phyloP scores from a whole-genome alignment of 2,329 filamentous ascomycete genomes.

The Neofusicoccum sp. region DNA sequence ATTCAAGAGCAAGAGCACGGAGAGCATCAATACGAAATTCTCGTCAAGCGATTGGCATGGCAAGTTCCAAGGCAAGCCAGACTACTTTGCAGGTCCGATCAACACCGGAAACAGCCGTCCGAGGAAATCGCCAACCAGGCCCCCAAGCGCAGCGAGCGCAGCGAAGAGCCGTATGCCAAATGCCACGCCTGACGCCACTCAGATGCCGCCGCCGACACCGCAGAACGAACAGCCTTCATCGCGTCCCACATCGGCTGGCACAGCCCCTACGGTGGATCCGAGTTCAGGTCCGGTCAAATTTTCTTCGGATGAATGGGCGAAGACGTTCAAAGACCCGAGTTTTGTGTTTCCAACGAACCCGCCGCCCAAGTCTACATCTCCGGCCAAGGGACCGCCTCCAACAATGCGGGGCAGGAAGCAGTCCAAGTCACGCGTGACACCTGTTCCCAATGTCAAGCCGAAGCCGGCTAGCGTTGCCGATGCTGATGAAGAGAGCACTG shows the following conservation, averaged over 20 bases:
- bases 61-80: conserved; percentile 42
- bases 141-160: conserved; percentile 14
- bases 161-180: conserved; percentile 32
- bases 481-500: conserved; percentile 1
- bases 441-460: conserved; percentile 1
- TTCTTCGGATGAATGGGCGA: conserved; percentile 42
- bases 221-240: conserved; percentile 1
- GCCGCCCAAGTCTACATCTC: conserved; percentile 24
- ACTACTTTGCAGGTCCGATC: conserved; percentile 40
- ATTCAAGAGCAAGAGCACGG: conserved; percentile 47
- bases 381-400: conserved; percentile 12
- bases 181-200: conserved; percentile 28
- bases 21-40: conserved; percentile 51
- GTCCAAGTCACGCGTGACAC: not conserved
- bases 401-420: conserved; percentile 8
- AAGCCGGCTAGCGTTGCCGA: conserved; percentile 10
- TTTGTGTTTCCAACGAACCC: conserved; percentile 31
- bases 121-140: not conserved
- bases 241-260: not conserved
- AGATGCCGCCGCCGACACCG: conserved; percentile 23
- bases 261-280: not conserved
- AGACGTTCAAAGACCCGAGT: conserved; percentile 44
- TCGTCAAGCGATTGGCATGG: conserved; percentile 47
- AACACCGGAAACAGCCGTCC: conserved; percentile 27
- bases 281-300: conserved; percentile 36